Conservation (phyloP, 371 early-diverging fungal genomes). For the Actinomortierella wolfii region DNA sequence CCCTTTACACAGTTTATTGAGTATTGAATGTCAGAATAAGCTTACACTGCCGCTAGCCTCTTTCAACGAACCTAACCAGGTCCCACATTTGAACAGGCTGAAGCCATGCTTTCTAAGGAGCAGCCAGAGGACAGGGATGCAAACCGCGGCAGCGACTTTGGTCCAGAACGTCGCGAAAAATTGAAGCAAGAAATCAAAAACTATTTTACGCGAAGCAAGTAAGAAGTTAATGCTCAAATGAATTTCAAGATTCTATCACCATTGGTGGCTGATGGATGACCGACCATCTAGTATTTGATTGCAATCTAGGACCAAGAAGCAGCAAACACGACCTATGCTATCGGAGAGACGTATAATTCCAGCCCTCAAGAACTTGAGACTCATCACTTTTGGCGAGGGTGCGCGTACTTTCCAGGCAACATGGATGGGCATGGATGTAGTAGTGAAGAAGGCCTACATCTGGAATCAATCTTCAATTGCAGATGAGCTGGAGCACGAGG, state of each 20-base stretch:
- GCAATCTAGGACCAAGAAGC: background rate
- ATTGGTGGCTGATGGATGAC: background rate
- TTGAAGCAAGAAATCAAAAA: background rate
- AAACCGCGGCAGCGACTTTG: background rate
- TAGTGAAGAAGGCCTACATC: background rate
- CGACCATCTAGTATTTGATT: background rate
- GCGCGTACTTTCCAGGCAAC: background rate
- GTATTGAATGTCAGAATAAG: too few relatives aligned
- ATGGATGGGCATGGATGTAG: constrained; percentile 1
- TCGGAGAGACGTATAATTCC: background rate
- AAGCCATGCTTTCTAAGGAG: background rate
- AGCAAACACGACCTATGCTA: background rate
- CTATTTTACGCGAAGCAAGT: constrained; percentile 1
- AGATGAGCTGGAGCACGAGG: constrained; percentile 3
- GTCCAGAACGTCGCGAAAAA: background rate
- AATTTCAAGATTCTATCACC: background rate
- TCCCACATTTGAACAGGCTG: too few relatives aligned
- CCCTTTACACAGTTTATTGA: too few relatives aligned
- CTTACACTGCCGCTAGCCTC: too few relatives aligned
- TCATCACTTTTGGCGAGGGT: background rate
- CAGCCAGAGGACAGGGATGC: background rate
- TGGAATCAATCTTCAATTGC: background rate
- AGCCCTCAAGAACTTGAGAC: background rate
- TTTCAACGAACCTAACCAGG: too few relatives aligned
- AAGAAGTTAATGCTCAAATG: background rate